A percentile compares a stretch with the other conserved stretches of the same genome.
These are phyloP conservation scores for Cylindrotheca fusiformis DNA, from an alignment of 108 stramenopile species.

Conservation along the genomic window DNA sequence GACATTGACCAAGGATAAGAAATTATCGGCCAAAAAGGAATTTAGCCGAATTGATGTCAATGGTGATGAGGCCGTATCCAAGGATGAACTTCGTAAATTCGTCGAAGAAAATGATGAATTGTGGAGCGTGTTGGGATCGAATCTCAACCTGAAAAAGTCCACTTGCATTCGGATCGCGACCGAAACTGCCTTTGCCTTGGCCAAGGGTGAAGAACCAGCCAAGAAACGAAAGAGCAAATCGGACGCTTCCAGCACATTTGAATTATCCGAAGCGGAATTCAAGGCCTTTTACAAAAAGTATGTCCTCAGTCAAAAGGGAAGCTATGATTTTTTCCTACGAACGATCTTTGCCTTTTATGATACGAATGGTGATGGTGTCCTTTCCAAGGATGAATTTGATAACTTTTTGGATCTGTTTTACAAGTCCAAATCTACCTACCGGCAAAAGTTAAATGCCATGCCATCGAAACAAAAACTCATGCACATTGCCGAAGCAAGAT, in stretches of 20 bases:
- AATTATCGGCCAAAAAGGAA: conserved; percentile 9
- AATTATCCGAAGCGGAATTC: background rate
- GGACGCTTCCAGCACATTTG: background rate
- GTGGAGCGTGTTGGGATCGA: conserved; percentile 2
- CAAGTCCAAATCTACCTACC: background rate
- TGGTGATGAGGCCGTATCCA: conserved; percentile 12
- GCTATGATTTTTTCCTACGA: background rate
- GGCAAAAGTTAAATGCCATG: background rate
- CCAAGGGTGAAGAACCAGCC: background rate
- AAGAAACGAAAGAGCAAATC: background rate
- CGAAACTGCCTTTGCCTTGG: conserved; percentile 14
- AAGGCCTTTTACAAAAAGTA: background rate
- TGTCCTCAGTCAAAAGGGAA: background rate
- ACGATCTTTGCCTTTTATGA: background rate
- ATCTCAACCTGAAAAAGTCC: conserved; percentile 6
- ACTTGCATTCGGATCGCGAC: conserved; percentile 13
- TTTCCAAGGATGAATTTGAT: background rate
- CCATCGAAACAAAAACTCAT: conserved; percentile 5
- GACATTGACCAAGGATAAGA: conserved; percentile 9
- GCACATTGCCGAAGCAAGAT: background rate
- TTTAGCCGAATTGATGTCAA: conserved; percentile 18
- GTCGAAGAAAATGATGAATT: conserved; percentile 10
- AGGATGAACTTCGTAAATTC: conserved; percentile 12
- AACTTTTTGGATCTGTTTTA: conserved; percentile 8
- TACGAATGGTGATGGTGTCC: background rate